These are phyloP conservation scores for Pyricularia grisea DNA, from an alignment of 2,329 filamentous ascomycete species.

Conservation along the genomic window DNA sequence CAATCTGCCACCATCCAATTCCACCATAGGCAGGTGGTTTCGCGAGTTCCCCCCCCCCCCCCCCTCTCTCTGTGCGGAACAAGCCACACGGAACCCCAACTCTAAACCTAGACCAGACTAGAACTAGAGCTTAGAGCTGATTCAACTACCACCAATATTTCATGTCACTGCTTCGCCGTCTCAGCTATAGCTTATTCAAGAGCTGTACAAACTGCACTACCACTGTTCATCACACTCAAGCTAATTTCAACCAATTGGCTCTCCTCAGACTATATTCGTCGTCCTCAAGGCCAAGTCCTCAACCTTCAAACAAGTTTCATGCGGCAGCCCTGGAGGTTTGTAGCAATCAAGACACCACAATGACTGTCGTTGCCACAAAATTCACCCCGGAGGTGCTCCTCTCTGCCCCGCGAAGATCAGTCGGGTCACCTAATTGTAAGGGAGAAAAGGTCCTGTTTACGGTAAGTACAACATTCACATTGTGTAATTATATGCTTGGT, in stretches of 20 bases:
- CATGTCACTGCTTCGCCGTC: not conserved
- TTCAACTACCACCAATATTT: not conserved
- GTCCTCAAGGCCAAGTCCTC: not conserved
- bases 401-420: constrained; percentile 62
- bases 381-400: constrained; percentile 73
- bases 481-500: not conserved
- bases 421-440: constrained; percentile 58
- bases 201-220: not conserved
- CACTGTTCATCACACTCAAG: not conserved
- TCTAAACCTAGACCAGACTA: not conserved
- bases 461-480: constrained; percentile 22
- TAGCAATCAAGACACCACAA: constrained; percentile 23
- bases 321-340: not conserved
- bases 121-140: too few species aligned
- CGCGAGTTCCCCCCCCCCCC: too few species aligned
- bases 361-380: constrained; percentile 62
- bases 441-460: constrained; percentile 59
- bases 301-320: not conserved
- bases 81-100: not conserved
- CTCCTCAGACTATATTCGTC: not conserved
- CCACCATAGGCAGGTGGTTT: too few species aligned
- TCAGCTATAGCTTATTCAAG: not conserved
- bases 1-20: not conserved
- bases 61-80: too few species aligned
- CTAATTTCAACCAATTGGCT: not conserved